These are phyloP conservation scores for Kodamaea ohmeri DNA, from an alignment of 1,139 yeast species.

Conservation along the genomic window DNA sequence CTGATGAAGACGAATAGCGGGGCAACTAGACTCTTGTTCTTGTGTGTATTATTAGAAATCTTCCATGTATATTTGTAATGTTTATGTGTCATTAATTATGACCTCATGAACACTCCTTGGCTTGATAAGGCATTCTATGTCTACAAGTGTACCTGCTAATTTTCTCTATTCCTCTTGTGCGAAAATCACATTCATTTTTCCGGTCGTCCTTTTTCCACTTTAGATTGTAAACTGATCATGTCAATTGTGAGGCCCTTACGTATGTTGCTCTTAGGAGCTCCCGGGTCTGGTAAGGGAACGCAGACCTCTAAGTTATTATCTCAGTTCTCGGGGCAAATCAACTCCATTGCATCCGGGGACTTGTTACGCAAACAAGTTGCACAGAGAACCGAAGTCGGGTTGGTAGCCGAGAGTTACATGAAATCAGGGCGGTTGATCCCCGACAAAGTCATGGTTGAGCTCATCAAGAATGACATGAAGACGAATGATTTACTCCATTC, in stretches of 20 bases:
- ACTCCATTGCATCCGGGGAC: slow-evolving; percentile 80
- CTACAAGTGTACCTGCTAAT: too few relatives aligned
- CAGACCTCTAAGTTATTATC: slow-evolving; percentile 65
- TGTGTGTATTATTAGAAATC: slow-evolving; percentile 6
- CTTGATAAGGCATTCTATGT: too few relatives aligned
- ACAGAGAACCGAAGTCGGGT: slow-evolving; percentile 54
- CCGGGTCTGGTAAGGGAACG: slow-evolving; percentile 95
- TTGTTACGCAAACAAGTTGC: slow-evolving; percentile 67
- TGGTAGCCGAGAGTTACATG: slow-evolving; percentile 55
- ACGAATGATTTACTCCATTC: slow-evolving; percentile 45
- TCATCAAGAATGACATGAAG: slow-evolving; percentile 53
- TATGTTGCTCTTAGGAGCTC: slow-evolving; percentile 79
- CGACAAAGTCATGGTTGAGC: slow-evolving; percentile 60
- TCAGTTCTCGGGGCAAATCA: slow-evolving; percentile 43
- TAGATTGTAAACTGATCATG: slow-evolving; percentile 1
- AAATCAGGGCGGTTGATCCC: slow-evolving; percentile 69
- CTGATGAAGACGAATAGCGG: slow-evolving; percentile 54
- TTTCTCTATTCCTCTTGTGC: not conserved
- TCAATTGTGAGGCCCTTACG: slow-evolving; percentile 47
- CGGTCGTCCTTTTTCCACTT: slow-evolving; percentile 1
- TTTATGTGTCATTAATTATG: not conserved
- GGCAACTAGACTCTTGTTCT: not conserved
- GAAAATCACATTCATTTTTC: not conserved
- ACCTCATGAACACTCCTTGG: too few relatives aligned
- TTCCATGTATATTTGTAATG: too few relatives aligned